Evolutionary conservation across 179 eudicot species (phyloP), one percentile per base, ranked within the genome.

Genomic region (Beta macrorhiza): DNA sequence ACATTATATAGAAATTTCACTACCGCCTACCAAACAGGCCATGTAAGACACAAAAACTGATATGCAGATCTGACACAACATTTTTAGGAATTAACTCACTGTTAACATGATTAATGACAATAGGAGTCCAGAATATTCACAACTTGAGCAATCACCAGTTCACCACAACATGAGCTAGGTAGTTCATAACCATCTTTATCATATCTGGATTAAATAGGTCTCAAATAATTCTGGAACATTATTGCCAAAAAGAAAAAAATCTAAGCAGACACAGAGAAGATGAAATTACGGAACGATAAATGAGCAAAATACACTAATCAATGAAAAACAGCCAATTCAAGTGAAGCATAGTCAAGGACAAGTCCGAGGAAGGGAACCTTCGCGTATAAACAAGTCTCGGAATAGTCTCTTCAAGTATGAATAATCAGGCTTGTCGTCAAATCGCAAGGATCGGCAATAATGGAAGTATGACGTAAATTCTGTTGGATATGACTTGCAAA

Each of bases 391-490:
- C 71, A 91, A 90, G 85, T 91, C 93, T 64, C 93, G 87, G 81
- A 91, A 89, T 52, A 88, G 90, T 82, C 90, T 89, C 87, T 84
- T 91, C 59, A 91, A 86, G 82, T 91, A 91, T 19, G 93, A 88
- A 82, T 91, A 89, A 82, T 91, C 90, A 71, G 93, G 93, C 79
- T 89, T 91, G 84, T 89, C 91, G 20, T 91, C 91, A 80, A 90
- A 90, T 75, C 87, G 84, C 81, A 90, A 80, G 3, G 93, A 86
- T 16, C 91, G 93, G 51, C 93, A 91, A 81, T 91, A 89, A 75
- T 91, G 91, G 87, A 91, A 91, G 89, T 91, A 91, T 75, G 93
- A 86, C 57, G 90, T 88, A 79, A 91, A 91, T 84, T 91, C 93
- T 59, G 89, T 83, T 16, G 91, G 89, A 67, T 84, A 87, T 78